Evolutionary conservation across 306 rosid genomes (phyloP), one percentile per base, ranked within the genome.

Genomic region (Hylodesmum podocarpum): DNA sequence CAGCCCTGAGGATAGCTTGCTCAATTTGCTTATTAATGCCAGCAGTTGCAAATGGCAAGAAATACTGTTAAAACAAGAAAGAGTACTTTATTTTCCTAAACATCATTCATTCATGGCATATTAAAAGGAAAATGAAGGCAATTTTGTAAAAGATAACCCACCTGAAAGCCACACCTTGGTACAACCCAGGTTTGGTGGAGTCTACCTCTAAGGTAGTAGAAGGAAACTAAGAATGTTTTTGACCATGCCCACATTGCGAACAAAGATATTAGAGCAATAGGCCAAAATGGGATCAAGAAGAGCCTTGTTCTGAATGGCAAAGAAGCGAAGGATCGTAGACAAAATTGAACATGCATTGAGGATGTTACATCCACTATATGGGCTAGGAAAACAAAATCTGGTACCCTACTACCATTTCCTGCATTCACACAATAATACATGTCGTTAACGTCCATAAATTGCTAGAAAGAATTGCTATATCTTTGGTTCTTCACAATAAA

Each of bases 11-110:
- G 44, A 96, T 96, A 55, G 99, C 96, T 22, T 81, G 61, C 73
- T 96, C 99, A 76, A 96, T 96, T 10, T 87, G 98, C 25, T 91
- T 88, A 71, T 96, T 96, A 77, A 96, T 96, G 46, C 99, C 97
- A 5, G 81, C 87, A 5, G 87, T 74, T 55, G 99, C 99, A 89
- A 91, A 91, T 70, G 99, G 98, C 77, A 96, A 75, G 89, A 96
- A 92, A 79, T 96, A 96, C 99, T 96, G 87, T 53, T 36, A 31
- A 69, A 44, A 51, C 0, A 64, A 24, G 58, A 58, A 47, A 2
- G 51, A n/a, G n/a, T n/a, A n/a, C n/a, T n/a, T n/a, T n/a, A n/a
- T n/a, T n/a, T n/a, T n/a, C n/a, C n/a, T n/a, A n/a, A n/a, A n/a
- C n/a, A n/a, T n/a, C n/a, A n/a, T n/a, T n/a, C n/a, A n/a, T n/a